A percentile compares a stretch with the other conserved stretches of the same genome.
Evolutionary conservation across 345 rosid genomes (phyloP).

Genomic region (Rhodomyrtus tomentosa): DNA sequence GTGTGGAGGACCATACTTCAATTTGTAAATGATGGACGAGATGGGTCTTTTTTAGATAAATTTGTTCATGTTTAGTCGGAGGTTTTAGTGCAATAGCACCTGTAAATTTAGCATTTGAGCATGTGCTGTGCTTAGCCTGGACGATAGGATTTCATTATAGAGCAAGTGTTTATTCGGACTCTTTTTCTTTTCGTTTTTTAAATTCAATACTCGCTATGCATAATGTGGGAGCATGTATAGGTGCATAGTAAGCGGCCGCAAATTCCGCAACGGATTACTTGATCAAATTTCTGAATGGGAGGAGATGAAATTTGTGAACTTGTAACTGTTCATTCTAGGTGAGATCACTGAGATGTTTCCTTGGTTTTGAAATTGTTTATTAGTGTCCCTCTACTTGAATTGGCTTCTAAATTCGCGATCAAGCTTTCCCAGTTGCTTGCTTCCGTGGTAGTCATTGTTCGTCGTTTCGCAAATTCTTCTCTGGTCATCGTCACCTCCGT

Average conservation of each 20-base stretch:
- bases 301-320: neutral
- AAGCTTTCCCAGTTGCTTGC: neutral
- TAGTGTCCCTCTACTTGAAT: neutral
- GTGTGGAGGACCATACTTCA: conserved; percentile 1
- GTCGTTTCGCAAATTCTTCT: neutral
- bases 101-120: neutral
- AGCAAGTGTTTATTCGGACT: neutral
- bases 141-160: neutral
- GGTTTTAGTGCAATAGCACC: neutral
- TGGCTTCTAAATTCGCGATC: neutral
- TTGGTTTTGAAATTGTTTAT: neutral
- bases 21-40: neutral
- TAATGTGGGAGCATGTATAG: too few relatives aligned
- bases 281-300: neutral
- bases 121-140: neutral
- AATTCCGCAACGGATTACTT: neutral
- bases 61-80: neutral
- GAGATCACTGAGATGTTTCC: neutral
- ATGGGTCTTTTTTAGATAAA: neutral
- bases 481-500: neutral
- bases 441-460: neutral
- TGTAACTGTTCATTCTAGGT: neutral
- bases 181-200: neutral
- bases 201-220: neutral
- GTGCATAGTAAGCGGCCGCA: neutral